These are phyloP conservation scores for Erodium maritimum DNA, from an alignment of 345 rosid genomes.

Conservation along the genomic window DNA sequence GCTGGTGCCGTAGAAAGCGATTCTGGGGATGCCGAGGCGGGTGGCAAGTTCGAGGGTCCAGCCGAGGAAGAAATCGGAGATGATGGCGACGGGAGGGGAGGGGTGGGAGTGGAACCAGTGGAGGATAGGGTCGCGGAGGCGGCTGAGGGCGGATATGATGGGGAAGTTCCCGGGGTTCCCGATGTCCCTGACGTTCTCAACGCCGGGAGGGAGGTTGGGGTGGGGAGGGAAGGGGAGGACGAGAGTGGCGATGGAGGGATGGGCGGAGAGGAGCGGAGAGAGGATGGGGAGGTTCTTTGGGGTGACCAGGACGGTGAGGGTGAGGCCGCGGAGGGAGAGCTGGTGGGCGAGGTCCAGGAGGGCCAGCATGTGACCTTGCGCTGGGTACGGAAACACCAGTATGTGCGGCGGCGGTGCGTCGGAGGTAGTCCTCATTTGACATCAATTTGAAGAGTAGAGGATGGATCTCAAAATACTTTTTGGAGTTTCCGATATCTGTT, in stretches of 20 bases:
- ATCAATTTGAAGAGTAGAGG: no score
- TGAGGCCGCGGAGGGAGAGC: slow-evolving; percentile 21
- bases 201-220: slow-evolving; percentile 43
- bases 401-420: slow-evolving; percentile 17
- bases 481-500: no score
- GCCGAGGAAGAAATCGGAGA: slow-evolving; percentile 72
- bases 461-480: no score
- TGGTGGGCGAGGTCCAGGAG: slow-evolving; percentile 47
- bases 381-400: slow-evolving; percentile 47
- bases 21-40: slow-evolving; percentile 28
- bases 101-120: slow-evolving; percentile 46
- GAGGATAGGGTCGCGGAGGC: slow-evolving; percentile 34
- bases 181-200: slow-evolving; percentile 45
- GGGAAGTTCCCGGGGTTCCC: slow-evolving; percentile 33
- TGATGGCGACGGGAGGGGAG: slow-evolving; percentile 47
- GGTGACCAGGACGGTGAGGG: slow-evolving; percentile 39
- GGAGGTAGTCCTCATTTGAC: background rate
- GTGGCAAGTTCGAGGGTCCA: slow-evolving; percentile 48
- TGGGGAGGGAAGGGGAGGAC: slow-evolving; percentile 43
- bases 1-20: slow-evolving; percentile 35
- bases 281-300: slow-evolving; percentile 41
- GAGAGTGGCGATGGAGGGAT: slow-evolving; percentile 16
- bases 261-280: slow-evolving; percentile 32
- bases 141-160: slow-evolving; percentile 28
- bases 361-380: slow-evolving; percentile 50